Base-by-base conservation (phyloP, 1,284 basidiomycete genomes). In the Leccinum olivaceoglutinosum region DNA sequence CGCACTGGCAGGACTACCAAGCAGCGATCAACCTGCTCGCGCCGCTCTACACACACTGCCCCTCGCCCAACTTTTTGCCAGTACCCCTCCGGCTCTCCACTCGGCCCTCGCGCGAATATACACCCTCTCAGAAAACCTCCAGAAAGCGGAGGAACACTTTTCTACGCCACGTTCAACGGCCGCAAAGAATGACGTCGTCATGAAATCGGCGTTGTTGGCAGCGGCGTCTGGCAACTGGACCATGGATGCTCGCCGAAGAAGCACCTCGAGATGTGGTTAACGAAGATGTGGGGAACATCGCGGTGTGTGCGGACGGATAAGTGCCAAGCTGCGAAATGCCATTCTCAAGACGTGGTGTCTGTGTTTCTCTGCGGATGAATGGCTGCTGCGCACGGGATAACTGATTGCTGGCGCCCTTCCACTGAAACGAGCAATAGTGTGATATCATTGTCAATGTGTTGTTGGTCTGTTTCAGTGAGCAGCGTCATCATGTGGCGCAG, bases 91-190 rank as follows among this genome's bases (percentile, higher is more conserved):
- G 9, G 78, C 83, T 16, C 76, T 93, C 3, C 83, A 83, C 57
- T 86, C 87, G 9, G 83, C 88, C 12, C 76, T 92, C 10, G 89
- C 81, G 1, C 80, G 90, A n/a, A 82, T 91, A 29, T 87, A 92
- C 70, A 79, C 92, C 25, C 87, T 92, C 69, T 80, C 82, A 2
- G 91, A 92, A 10, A 78, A 89, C 69, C 68, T 91, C 60, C 71
- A 72, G 16, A 77, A 78, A 61, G 90, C 90, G 2, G 73, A 78
- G 39, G 71, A 76, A 49, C 84, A 89, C 67, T 83, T 90, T 65
- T 73, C 76, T 1, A 83, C 34, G 83, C 79, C 2, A 75, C 76
- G 14, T 71, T 25, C 21, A 25, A 25, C 66, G 1, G 61, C 64
- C 6, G 57, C 53, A 16, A 54, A 53, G 18, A 11, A 55, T 2